A percentile compares a stretch with the other conserved stretches of the same genome.
phyloP scores from a whole-genome alignment of 2,329 filamentous ascomycete species.

The Diaporthe citri region DNA sequence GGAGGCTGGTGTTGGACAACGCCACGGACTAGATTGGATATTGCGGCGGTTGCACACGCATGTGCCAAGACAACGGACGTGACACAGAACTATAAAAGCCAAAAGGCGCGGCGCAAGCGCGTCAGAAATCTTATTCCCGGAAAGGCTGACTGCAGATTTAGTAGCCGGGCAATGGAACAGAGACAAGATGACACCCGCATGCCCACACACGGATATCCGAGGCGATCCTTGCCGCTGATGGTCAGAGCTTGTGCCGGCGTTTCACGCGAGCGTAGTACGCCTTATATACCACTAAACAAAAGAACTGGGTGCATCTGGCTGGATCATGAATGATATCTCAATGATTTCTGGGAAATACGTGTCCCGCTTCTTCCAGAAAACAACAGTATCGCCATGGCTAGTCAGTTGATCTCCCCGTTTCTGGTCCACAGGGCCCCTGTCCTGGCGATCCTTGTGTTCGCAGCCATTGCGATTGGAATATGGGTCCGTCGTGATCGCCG shows the following conservation, averaged over 20 bases:
- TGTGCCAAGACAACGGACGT: neutral
- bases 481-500: constrained; percentile 26
- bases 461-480: constrained; percentile 4
- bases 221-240: neutral
- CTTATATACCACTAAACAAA: constrained; percentile 2
- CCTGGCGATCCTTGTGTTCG: neutral
- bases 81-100: neutral
- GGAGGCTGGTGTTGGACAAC: neutral
- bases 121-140: neutral
- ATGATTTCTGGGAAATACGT: neutral
- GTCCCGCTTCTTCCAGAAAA: neutral
- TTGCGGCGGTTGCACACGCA: neutral
- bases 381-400: constrained; percentile 11
- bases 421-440: neutral
- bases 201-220: neutral
- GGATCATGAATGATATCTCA: neutral
- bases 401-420: neutral
- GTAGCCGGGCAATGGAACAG: neutral
- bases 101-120: neutral
- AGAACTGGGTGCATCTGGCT: neutral
- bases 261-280: neutral
- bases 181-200: neutral
- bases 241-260: neutral
- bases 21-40: neutral
- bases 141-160: constrained; percentile 4